phyloP scores from a whole-genome alignment of 2,329 filamentous ascomycete genomes.

The Juglanconis sp. region DNA sequence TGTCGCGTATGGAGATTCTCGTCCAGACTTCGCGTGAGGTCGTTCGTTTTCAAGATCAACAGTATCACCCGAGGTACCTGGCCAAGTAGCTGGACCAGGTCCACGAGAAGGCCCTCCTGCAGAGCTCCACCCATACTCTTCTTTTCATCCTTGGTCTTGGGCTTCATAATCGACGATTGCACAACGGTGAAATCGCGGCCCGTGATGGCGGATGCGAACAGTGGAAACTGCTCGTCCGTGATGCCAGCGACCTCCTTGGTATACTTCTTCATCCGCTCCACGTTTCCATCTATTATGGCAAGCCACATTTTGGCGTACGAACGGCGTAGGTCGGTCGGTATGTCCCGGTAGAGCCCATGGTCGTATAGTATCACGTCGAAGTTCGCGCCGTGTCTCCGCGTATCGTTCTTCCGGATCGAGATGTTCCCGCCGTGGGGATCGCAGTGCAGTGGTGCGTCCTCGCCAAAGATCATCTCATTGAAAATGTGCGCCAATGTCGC shows the following conservation, averaged over 20 bases:
- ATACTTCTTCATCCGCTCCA: constrained; percentile 81
- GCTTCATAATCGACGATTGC: constrained; percentile 52
- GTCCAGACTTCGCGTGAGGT: constrained; percentile 88
- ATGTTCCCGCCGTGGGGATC: constrained; percentile 97
- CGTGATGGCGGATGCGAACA: constrained; percentile 95
- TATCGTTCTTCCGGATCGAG: constrained; percentile 75
- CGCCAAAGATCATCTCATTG: constrained; percentile 99
- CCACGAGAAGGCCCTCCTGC: constrained; percentile 82
- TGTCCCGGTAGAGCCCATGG: constrained; percentile 93
- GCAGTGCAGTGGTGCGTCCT: constrained; percentile 85
- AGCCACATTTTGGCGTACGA: constrained; percentile 98
- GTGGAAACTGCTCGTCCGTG: constrained; percentile 82
- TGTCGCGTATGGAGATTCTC: constrained; percentile 78
- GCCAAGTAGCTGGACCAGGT: constrained; percentile 83
- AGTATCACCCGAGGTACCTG: constrained; percentile 89
- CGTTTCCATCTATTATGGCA: constrained; percentile 86
- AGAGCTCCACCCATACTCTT: constrained; percentile 80
- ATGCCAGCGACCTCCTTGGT: constrained; percentile 86
- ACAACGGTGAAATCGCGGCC: constrained; percentile 85
- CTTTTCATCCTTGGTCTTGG: constrained; percentile 73
- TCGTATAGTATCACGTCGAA: constrained; percentile 97
- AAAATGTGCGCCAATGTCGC: constrained; percentile 88
- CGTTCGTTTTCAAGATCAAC: constrained; percentile 95
- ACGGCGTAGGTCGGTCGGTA: constrained; percentile 71
- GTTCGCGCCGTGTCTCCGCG: constrained; percentile 59